Percentiles rank a stretch among this genome's conserved stretches.
Conservation (phyloP, 805 yeast genomes). For the Priceomyces haplophilus region DNA sequence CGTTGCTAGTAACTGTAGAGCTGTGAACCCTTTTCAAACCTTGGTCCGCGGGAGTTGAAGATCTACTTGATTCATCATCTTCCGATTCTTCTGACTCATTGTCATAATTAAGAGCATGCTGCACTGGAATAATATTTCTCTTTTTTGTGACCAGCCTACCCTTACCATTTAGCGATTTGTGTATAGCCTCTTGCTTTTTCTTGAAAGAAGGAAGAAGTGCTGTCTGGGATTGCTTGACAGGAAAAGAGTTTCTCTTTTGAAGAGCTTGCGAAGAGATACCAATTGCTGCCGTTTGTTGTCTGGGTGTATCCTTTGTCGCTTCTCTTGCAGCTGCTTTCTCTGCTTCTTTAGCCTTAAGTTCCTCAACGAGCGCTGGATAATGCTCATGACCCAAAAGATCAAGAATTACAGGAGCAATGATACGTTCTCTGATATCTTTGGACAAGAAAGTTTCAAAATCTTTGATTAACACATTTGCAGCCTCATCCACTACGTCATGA, state of each 20-base stretch:
- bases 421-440: slow-evolving; percentile 70
- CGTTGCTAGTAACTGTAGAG: slow-evolving; percentile 24
- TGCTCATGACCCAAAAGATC: slow-evolving; percentile 57
- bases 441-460: slow-evolving; percentile 63
- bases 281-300: slow-evolving; percentile 9
- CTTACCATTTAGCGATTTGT: neutral
- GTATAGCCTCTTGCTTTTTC: slow-evolving; percentile 23
- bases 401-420: slow-evolving; percentile 66
- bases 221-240: slow-evolving; percentile 17
- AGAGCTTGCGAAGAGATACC: slow-evolving; percentile 12
- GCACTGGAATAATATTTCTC: slow-evolving; percentile 46
- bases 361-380: slow-evolving; percentile 48
- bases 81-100: slow-evolving; percentile 34
- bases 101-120: slow-evolving; percentile 50
- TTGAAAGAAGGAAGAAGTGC: slow-evolving; percentile 32
- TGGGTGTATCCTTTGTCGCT: slow-evolving; percentile 1
- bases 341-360: slow-evolving; percentile 29
- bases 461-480: slow-evolving; percentile 53
- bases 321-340: slow-evolving; percentile 16
- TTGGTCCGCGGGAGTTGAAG: slow-evolving; percentile 31
- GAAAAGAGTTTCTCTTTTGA: slow-evolving; percentile 23
- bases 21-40: slow-evolving; percentile 29
- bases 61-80: slow-evolving; percentile 35
- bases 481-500: slow-evolving; percentile 50
- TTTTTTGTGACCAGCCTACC: slow-evolving; percentile 24